Percentiles rank a stretch among this genome's conserved stretches.
phyloP scores from a whole-genome alignment of 1,284 basidiomycete genomes.

The Leccinum cinnamomeum region DNA sequence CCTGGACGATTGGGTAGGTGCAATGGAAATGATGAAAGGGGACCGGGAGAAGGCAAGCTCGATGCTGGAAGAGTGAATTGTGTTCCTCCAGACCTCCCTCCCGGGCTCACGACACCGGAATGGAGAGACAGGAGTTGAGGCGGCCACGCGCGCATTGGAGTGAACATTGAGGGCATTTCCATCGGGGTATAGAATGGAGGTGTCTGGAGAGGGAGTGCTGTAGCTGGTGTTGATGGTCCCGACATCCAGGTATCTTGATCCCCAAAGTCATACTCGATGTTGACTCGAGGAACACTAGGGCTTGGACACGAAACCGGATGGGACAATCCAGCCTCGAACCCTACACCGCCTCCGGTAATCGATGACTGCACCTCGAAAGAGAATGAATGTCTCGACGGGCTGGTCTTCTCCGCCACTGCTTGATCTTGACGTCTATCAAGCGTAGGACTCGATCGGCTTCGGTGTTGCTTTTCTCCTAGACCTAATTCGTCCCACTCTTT shows the following conservation, averaged over 20 bases:
- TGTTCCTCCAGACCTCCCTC: constrained; percentile 9
- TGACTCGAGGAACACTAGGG: constrained; percentile 21
- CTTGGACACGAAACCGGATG: background rate
- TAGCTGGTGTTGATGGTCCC: constrained; percentile 26
- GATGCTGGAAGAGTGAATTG: constrained; percentile 5
- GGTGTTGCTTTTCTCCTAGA: constrained; percentile 14
- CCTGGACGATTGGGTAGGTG: constrained; percentile 23
- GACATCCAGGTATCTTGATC: constrained; percentile 26
- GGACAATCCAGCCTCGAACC: background rate
- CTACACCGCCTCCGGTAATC: background rate
- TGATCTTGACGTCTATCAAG: constrained; percentile 5
- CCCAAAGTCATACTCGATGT: constrained; percentile 28
- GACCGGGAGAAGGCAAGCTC: constrained; percentile 7
- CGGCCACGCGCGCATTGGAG: constrained; percentile 15
- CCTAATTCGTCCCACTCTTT: constrained; percentile 8
- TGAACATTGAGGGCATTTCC: constrained; percentile 22
- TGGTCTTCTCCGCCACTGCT: background rate
- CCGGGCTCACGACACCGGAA: constrained; percentile 4
- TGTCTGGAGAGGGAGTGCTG: constrained; percentile 25
- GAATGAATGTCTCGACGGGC: constrained; percentile 9
- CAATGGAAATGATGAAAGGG: constrained; percentile 20
- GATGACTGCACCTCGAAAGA: constrained; percentile 12
- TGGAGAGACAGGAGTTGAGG: constrained; percentile 10
- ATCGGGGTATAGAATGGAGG: constrained; percentile 35
- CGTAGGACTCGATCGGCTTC: constrained; percentile 28